Evolutionary conservation across 345 rosid species (phyloP).

Genomic region (Anastatica hierochuntica): DNA sequence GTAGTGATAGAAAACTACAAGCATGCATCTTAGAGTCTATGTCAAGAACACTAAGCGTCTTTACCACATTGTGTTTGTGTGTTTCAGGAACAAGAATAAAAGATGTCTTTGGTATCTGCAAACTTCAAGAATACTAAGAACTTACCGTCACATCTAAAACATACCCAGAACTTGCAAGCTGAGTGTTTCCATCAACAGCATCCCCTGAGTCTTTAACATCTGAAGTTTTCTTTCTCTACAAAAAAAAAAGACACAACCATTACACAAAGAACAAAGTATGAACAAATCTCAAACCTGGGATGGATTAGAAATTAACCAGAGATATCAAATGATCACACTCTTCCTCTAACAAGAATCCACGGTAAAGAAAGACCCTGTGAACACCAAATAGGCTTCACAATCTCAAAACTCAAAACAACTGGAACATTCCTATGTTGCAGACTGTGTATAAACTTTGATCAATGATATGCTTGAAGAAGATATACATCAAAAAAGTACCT

Average conservation of each 20-base stretch:
- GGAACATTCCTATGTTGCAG: neutral
- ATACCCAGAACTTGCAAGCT: conserved; percentile 27
- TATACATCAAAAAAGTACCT: conserved; percentile 39
- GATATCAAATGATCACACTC: conserved; percentile 73
- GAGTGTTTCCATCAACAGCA: conserved; percentile 22
- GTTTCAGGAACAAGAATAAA: neutral
- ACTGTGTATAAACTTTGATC: neutral
- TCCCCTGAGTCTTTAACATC: conserved; percentile 21
- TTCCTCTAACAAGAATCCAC: conserved; percentile 52
- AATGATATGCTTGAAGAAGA: neutral
- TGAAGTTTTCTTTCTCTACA: neutral
- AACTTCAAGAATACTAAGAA: neutral
- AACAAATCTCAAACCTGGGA: neutral
- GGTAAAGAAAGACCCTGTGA: conserved; percentile 61
- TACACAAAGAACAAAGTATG: neutral
- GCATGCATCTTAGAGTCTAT: neutral
- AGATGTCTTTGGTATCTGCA: neutral
- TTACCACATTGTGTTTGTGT: neutral
- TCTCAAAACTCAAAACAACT: neutral
- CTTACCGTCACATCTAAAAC: conserved; percentile 13
- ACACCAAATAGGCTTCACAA: conserved; percentile 23
- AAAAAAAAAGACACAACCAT: neutral
- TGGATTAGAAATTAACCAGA: too few relatives aligned
- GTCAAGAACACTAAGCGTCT: neutral
- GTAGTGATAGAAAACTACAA: neutral